Percentiles rank a stretch among this genome's conserved stretches.
These are phyloP conservation scores for Haplosporangium sp. DNA, from an alignment of 371 early-diverging fungal species.

Conservation along the genomic window DNA sequence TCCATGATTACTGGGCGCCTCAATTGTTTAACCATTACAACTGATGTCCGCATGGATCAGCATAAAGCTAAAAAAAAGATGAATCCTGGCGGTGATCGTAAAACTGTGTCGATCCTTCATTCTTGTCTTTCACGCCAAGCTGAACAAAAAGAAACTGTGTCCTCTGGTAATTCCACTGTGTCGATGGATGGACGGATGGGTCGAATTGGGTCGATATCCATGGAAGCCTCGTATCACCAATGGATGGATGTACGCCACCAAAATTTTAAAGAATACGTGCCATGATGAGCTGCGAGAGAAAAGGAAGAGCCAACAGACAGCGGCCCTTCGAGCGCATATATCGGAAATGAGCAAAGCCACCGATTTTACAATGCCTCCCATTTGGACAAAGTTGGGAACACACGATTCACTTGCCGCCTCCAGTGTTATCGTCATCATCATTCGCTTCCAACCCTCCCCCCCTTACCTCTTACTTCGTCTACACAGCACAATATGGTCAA, in stretches of 20 bases:
- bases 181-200: conserved; percentile 24
- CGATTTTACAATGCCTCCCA: no score
- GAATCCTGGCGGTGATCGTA: no score
- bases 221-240: neutral
- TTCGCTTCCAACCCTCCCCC: neutral
- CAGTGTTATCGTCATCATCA: neutral
- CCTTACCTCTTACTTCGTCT: neutral
- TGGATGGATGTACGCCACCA: conserved; percentile 15
- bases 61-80: no score
- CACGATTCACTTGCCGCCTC: neutral
- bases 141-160: no score
- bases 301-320: conserved; percentile 3
- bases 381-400: neutral
- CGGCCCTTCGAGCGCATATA: neutral
- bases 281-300: conserved; percentile 14
- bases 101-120: no score
- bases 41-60: no score
- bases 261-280: conserved; percentile 4
- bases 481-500: conserved; percentile 59
- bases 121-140: no score
- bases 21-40: no score
- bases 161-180: neutral
- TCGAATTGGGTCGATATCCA: neutral
- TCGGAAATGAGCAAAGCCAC: neutral
- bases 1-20: no score